These are phyloP conservation scores for Ichthyophthirius multifiliis DNA, from an alignment of 169 alveolate genomes.

Conservation along the genomic window DNA sequence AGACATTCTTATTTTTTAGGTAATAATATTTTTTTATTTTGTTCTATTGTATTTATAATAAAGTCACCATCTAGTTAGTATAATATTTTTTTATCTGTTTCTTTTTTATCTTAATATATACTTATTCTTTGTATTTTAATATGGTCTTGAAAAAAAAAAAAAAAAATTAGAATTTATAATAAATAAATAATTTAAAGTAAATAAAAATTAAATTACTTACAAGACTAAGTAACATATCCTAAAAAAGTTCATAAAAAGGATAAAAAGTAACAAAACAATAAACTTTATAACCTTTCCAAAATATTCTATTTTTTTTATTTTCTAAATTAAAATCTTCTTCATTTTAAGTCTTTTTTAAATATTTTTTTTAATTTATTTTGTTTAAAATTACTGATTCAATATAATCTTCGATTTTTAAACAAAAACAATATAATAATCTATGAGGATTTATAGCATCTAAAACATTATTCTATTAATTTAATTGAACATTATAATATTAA, in stretches of 20 bases:
- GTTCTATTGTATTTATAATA: neutral
- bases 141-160: neutral
- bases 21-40: neutral
- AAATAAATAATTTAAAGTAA: no score
- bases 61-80: neutral
- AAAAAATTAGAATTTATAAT: no score
- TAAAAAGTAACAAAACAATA: neutral
- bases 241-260: conserved; percentile 10
- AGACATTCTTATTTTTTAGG: neutral
- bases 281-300: neutral
- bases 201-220: neutral
- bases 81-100: neutral
- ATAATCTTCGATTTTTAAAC: neutral
- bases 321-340: neutral
- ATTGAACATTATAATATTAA: neutral
- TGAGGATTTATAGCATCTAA: neutral
- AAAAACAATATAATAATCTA: neutral
- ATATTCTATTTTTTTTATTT: neutral
- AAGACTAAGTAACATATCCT: neutral
- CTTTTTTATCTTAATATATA: neutral
- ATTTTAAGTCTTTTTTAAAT: neutral
- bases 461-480: neutral
- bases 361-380: neutral
- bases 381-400: neutral
- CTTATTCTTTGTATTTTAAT: neutral